Conservation (phyloP, 208 protist species). For the Leishmania braziliensis region DNA sequence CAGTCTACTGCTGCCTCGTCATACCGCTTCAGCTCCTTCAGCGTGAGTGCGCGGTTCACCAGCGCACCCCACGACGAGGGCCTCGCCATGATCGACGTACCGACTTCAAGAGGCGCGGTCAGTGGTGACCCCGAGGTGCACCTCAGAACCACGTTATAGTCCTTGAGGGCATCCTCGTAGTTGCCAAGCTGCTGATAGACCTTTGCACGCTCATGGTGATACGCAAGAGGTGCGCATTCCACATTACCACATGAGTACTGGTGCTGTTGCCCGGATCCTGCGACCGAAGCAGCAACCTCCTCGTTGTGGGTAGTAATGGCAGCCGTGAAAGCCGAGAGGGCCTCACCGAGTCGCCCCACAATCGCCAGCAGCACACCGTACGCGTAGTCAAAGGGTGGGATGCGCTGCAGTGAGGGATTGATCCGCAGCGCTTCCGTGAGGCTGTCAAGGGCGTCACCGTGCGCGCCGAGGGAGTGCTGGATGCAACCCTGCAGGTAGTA, state of each 20-base stretch:
- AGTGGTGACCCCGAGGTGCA: not conserved
- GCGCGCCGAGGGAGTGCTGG: constrained; percentile 58
- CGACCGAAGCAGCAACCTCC: not conserved
- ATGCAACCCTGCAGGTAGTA: constrained; percentile 84
- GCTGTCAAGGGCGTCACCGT: constrained; percentile 53
- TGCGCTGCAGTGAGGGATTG: constrained; percentile 41
- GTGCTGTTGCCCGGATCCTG: not conserved
- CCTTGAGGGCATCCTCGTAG: constrained; percentile 54
- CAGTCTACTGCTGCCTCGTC: constrained; percentile 87
- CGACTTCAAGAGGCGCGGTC: no score
- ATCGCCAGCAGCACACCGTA: constrained; percentile 54
- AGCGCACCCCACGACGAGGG: constrained; percentile 49
- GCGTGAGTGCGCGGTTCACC: constrained; percentile 83
- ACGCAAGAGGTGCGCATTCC: constrained; percentile 18
- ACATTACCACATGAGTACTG: no score
- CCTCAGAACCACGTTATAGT: constrained; percentile 81
- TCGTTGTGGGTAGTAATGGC: constrained; percentile 44
- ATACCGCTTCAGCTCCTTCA: constrained; percentile 76
- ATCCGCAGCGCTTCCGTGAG: constrained; percentile 55
- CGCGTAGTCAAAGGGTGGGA: constrained; percentile 49
- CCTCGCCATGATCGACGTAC: not conserved
- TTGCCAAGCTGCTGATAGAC: constrained; percentile 66
- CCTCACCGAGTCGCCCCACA: constrained; percentile 32
- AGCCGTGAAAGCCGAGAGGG: constrained; percentile 43
- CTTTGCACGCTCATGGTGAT: constrained; percentile 89